These are phyloP conservation scores for Zygosaccharomyces kombuchaensis DNA, from an alignment of 805 yeast genomes.

Conservation along the genomic window DNA sequence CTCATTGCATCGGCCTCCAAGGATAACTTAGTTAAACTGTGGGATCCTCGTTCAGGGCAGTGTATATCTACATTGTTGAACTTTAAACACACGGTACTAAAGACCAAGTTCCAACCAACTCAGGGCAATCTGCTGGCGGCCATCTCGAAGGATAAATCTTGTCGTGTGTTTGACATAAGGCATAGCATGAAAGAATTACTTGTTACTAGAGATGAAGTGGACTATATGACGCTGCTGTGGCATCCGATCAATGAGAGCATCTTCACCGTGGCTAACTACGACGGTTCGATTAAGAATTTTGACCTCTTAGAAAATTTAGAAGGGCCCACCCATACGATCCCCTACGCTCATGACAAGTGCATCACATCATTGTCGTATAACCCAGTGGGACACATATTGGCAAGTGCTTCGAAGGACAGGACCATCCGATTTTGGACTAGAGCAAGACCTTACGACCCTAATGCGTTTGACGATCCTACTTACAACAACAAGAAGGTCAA, in stretches of 20 bases:
- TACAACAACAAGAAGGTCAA: conserved; percentile 62
- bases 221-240: conserved; percentile 84
- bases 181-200: conserved; percentile 68
- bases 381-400: conserved; percentile 86
- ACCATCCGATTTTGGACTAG: conserved; percentile 93
- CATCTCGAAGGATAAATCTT: conserved; percentile 82
- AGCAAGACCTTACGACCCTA: conserved; percentile 84
- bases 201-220: conserved; percentile 76
- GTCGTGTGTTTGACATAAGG: conserved; percentile 82
- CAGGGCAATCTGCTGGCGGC: conserved; percentile 76
- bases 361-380: conserved; percentile 87
- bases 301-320: conserved; percentile 39
- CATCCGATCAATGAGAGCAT: conserved; percentile 81
- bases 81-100: conserved; percentile 89
- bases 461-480: conserved; percentile 74
- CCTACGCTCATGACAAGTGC: conserved; percentile 92
- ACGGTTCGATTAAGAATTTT: conserved; percentile 81
- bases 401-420: conserved; percentile 92
- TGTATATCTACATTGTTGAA: conserved; percentile 82
- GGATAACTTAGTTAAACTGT: conserved; percentile 85
- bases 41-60: conserved; percentile 88
- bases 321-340: conserved; percentile 56
- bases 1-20: conserved; percentile 89
- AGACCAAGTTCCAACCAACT: conserved; percentile 77
- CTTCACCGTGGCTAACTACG: conserved; percentile 81